These are phyloP conservation scores for Yamadazyma akitaensis DNA, from an alignment of 805 yeast genomes.

Conservation along the genomic window DNA sequence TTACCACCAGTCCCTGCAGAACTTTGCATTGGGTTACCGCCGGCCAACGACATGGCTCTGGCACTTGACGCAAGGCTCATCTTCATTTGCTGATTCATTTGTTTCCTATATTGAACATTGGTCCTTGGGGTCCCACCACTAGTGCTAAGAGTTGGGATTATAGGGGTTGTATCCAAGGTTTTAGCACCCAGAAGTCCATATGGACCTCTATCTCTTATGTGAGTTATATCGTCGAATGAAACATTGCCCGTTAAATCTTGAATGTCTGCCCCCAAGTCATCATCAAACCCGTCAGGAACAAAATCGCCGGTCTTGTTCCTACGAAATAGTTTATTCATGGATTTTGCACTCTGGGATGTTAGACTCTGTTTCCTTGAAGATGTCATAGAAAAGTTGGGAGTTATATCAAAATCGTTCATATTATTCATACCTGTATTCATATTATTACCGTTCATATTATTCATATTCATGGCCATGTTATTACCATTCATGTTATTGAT, in stretches of 20 bases:
- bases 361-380: conserved; percentile 33
- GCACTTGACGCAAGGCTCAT: conserved; percentile 47
- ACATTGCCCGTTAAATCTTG: conserved; percentile 37
- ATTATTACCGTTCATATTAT: neutral
- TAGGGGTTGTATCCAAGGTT: conserved; percentile 60
- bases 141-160: conserved; percentile 64
- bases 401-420: neutral
- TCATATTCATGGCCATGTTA: neutral
- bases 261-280: conserved; percentile 35
- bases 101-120: conserved; percentile 66
- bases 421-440: neutral
- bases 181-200: conserved; percentile 46
- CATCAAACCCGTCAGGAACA: conserved; percentile 29
- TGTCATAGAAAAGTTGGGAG: conserved; percentile 11
- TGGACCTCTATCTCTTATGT: conserved; percentile 63
- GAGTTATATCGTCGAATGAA: conserved; percentile 63
- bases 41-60: conserved; percentile 40
- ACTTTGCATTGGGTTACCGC: conserved; percentile 38
- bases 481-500: neutral
- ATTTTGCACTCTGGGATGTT: conserved; percentile 33
- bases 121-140: conserved; percentile 28
- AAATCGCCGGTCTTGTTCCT: conserved; percentile 30
- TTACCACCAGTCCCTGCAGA: conserved; percentile 9
- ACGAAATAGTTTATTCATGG: conserved; percentile 42
- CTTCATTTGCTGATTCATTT: conserved; percentile 65